Evolutionary conservation across 805 yeast species (phyloP), one percentile per base, ranked within the genome.

Genomic region (Clavispora santaluciae): DNA sequence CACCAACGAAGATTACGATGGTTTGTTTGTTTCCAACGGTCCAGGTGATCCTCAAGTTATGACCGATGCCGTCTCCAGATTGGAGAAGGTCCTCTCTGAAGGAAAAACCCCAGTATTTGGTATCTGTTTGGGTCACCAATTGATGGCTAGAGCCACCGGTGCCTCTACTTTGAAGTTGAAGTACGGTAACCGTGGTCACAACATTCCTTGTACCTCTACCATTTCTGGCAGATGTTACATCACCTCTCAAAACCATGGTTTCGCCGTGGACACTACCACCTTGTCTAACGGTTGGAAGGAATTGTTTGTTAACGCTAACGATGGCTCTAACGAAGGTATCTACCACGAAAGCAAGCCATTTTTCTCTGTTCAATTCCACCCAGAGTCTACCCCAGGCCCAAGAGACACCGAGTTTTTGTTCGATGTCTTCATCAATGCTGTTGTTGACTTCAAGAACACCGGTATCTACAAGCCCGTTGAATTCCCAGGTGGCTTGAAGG

Each of bases 341-440:
- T 91, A 88, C 73, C 87, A 91, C 69, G 76, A 83, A 33, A 73
- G 79, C 50, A 75, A 84, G 64, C 99, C 99, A 29, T 84, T 75
- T 63, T 93, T 93, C 76, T 93, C 99, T 12, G 98, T 93, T 36
- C 99, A 93, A 74, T 91, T 93, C 77, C 99, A 93, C 64, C 99
- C 99, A 20, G 99, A 93, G 74, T 87, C 97, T 18, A 88, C 96
- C 37, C 98, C 99, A 36, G 99, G 99, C 64, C 99, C 99, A 63
- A 81, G 96, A 64, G 99, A 93, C 64, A 93, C 99, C 39, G 99
- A 93, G 70, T 93, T 90, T 67, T 74, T 93, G 63, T 93, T 93
- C 57, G 99, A 93, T 59, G 89, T 86, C 23, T 93, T 93, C 68
- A 84, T 93, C 59, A 67, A 86, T 51, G 64, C 96, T 37, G 95